A percentile compares a stretch with the other conserved stretches of the same genome.
Evolutionary conservation across 2,329 filamentous ascomycete genomes (phyloP).

Genomic region (Nigrospora osmanthi): DNA sequence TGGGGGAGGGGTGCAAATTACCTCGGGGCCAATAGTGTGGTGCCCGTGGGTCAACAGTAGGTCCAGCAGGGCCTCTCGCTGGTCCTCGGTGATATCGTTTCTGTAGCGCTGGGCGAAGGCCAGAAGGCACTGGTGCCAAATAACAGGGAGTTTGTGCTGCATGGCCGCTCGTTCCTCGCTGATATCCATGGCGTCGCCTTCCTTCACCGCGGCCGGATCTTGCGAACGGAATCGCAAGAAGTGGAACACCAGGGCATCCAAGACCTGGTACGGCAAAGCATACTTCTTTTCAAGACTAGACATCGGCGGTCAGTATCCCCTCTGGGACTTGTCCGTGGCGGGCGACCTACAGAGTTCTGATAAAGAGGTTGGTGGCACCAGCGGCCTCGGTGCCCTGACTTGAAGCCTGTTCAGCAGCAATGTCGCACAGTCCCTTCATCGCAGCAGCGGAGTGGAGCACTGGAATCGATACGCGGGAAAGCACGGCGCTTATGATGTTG

Average conservation of each 20-base stretch:
- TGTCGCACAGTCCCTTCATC: slow-evolving; percentile 85
- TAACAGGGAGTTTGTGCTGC: slow-evolving; percentile 68
- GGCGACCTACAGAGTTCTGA: slow-evolving; percentile 58
- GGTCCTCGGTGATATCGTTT: slow-evolving; percentile 93
- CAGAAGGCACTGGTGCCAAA: slow-evolving; percentile 92
- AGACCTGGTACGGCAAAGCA: slow-evolving; percentile 85
- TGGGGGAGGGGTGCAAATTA: too few species aligned
- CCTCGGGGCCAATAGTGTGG: slow-evolving; percentile 77
- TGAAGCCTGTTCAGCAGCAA: slow-evolving; percentile 82
- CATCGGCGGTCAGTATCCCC: background rate
- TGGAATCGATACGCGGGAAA: slow-evolving; percentile 78
- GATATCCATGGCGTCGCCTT: slow-evolving; percentile 46
- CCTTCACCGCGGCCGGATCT: slow-evolving; percentile 48
- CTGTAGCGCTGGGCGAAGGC: slow-evolving; percentile 91
- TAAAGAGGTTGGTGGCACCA: slow-evolving; percentile 90
- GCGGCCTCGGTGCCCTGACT: slow-evolving; percentile 71
- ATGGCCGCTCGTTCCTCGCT: slow-evolving; percentile 38
- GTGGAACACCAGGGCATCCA: slow-evolving; percentile 93
- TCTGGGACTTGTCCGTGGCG: too few species aligned
- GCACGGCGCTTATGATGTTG: slow-evolving; percentile 79
- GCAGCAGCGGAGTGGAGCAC: slow-evolving; percentile 90
- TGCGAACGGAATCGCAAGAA: slow-evolving; percentile 81
- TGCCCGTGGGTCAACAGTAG: slow-evolving; percentile 79
- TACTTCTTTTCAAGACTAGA: slow-evolving; percentile 80
- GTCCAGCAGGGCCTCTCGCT: slow-evolving; percentile 84